These are phyloP conservation scores for Malus sylvestris DNA, from an alignment of 306 rosid species.

Conservation along the genomic window DNA sequence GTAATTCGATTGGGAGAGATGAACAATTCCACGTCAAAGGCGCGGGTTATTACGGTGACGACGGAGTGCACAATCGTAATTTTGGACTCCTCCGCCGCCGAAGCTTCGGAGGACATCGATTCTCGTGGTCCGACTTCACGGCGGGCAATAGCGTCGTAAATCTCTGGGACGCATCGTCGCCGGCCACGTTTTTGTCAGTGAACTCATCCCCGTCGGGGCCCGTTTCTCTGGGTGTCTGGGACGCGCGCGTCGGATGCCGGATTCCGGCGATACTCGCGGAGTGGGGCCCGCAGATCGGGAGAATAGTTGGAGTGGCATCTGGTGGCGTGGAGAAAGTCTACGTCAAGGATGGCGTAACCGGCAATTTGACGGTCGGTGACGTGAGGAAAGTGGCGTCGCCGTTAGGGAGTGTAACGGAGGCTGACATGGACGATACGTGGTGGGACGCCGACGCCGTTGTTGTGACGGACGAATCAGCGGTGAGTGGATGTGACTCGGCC, in stretches of 20 bases:
- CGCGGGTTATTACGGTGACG: slow-evolving; percentile 17
- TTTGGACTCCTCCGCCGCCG: slow-evolving; percentile 19
- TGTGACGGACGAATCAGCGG: slow-evolving; percentile 22
- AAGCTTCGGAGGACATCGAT: slow-evolving; percentile 37
- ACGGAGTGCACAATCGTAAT: slow-evolving; percentile 8
- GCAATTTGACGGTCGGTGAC: slow-evolving; percentile 44
- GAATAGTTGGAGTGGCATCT: slow-evolving; percentile 26
- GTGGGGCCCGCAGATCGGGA: slow-evolving; percentile 50
- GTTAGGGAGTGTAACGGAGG: slow-evolving; percentile 28
- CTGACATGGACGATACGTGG: slow-evolving; percentile 30
- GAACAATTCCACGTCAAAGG: slow-evolving; percentile 39
- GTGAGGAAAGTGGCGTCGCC: slow-evolving; percentile 42
- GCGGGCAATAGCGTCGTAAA: slow-evolving; percentile 63
- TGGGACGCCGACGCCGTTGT: slow-evolving; percentile 48
- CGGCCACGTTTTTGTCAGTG: slow-evolving; percentile 26
- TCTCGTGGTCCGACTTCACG: slow-evolving; percentile 58
- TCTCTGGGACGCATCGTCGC: slow-evolving; percentile 55
- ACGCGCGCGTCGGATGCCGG: slow-evolving; percentile 43
- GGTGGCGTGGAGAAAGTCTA: slow-evolving; percentile 39
- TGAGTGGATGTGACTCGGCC: slow-evolving; percentile 18
- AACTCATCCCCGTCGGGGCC: slow-evolving; percentile 13
- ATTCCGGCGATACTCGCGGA: slow-evolving; percentile 51
- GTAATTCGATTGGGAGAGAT: neutral
- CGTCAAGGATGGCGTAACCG: slow-evolving; percentile 37
- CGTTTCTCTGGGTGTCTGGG: slow-evolving; percentile 45